These are phyloP conservation scores for Candida boidinii DNA, from an alignment of 805 yeast genomes.

Conservation along the genomic window DNA sequence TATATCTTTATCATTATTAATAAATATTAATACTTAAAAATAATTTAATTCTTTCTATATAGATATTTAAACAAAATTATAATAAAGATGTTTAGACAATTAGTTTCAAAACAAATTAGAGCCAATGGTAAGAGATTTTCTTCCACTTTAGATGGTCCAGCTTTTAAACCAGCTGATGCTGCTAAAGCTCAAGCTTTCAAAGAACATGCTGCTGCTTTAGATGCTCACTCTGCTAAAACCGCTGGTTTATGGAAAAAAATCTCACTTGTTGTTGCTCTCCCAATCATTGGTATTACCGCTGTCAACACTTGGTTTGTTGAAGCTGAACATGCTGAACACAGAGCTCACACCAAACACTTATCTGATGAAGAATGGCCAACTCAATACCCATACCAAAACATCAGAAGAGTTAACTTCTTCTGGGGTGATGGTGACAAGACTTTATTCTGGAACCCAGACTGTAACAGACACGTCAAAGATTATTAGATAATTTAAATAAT, in stretches of 20 bases:
- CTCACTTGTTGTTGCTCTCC: slow-evolving; percentile 71
- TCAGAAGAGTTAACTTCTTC: slow-evolving; percentile 82
- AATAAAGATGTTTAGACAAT: slow-evolving; percentile 36
- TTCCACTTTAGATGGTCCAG: slow-evolving; percentile 27
- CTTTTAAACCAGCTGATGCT: slow-evolving; percentile 40
- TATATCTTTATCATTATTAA: too few relatives aligned
- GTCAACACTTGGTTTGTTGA: slow-evolving; percentile 78
- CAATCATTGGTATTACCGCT: slow-evolving; percentile 70
- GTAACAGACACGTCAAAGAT: slow-evolving; percentile 70
- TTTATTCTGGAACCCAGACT: slow-evolving; percentile 88
- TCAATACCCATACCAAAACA: slow-evolving; percentile 86
- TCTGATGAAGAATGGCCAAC: slow-evolving; percentile 90
- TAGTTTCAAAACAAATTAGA: slow-evolving; percentile 22
- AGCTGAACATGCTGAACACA: slow-evolving; percentile 84
- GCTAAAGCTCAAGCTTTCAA: slow-evolving; percentile 68
- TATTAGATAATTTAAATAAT: slow-evolving; percentile 1
- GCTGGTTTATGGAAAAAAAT: slow-evolving; percentile 80
- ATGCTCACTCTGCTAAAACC: slow-evolving; percentile 73
- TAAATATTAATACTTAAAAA: too few relatives aligned
- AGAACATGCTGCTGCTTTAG: slow-evolving; percentile 51
- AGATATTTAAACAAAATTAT: too few relatives aligned
- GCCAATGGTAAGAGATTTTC: slow-evolving; percentile 25
- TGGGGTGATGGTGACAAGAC: slow-evolving; percentile 99
- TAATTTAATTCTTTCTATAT: too few relatives aligned
- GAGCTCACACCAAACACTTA: slow-evolving; percentile 63